Conservation (phyloP, 345 rosid genomes). For the Eucalyptus globulus region DNA sequence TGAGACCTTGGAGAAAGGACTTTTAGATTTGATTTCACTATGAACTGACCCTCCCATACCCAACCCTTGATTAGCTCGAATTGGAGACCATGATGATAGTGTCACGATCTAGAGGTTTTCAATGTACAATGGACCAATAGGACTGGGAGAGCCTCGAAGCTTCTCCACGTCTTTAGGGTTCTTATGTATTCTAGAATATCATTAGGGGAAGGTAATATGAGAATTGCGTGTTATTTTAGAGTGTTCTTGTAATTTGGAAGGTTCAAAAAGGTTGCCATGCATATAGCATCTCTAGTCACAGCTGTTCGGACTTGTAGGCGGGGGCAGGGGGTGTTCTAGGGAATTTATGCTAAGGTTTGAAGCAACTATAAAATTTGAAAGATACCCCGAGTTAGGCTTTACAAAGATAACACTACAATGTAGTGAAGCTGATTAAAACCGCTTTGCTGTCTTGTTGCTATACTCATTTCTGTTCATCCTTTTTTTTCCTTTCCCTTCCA, state of each 20-base stretch:
- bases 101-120: background rate
- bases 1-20: background rate
- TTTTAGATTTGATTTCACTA: background rate
- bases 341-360: background rate
- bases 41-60: background rate
- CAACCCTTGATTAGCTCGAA: background rate
- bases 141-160: accelerated
- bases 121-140: background rate
- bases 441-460: background rate
- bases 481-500: background rate
- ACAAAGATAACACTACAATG: background rate
- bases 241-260: background rate
- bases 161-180: too few species aligned
- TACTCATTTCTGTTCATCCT: background rate
- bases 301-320: background rate
- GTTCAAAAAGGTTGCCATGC: background rate
- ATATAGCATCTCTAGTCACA: background rate
- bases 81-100: background rate
- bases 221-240: background rate
- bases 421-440: background rate
- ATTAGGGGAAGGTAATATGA: background rate
- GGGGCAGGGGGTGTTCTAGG: background rate
- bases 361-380: background rate
- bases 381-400: background rate
- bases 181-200: background rate